A percentile compares a stretch with the other conserved stretches of the same genome.
Conservation (phyloP, 2,329 filamentous ascomycete genomes). For the Aspergillus tamarii region DNA sequence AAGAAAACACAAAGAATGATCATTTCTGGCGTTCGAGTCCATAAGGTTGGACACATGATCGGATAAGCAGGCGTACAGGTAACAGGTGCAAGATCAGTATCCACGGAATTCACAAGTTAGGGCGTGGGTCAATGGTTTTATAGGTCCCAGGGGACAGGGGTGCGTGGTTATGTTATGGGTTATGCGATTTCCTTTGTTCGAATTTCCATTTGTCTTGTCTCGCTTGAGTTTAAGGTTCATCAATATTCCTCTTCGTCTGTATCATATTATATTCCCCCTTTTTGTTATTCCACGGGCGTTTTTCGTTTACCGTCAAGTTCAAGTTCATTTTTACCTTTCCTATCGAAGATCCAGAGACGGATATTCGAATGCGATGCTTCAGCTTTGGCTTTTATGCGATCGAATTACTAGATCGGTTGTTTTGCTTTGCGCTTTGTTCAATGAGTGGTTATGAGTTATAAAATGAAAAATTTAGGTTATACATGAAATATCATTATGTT, state of each 20-base stretch:
- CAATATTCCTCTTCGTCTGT: slow-evolving; percentile 14
- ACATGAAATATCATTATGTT: background rate
- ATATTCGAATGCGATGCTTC: background rate
- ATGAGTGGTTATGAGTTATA: background rate
- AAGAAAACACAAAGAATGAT: background rate
- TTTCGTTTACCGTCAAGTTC: slow-evolving; percentile 6
- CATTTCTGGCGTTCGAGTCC: background rate
- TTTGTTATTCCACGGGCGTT: background rate
- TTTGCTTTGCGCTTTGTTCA: background rate
- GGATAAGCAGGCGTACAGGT: slow-evolving; percentile 5
- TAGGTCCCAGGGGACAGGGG: background rate
- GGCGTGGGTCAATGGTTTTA: background rate
- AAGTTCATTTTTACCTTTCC: background rate
- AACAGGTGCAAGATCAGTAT: background rate
- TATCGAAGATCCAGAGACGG: background rate
- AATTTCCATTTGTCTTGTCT: background rate
- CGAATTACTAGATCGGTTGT: background rate
- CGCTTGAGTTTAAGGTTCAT: background rate
- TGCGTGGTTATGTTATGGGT: background rate
- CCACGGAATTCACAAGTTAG: background rate
- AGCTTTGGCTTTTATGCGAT: background rate
- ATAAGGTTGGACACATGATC: background rate
- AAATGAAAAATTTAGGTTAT: background rate
- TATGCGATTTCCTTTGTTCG: slow-evolving; percentile 3
- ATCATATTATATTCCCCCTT: slow-evolving; percentile 12